Evolutionary conservation across 1,139 yeast genomes (phyloP).

Genomic region (Yamadazyma aaseri): DNA sequence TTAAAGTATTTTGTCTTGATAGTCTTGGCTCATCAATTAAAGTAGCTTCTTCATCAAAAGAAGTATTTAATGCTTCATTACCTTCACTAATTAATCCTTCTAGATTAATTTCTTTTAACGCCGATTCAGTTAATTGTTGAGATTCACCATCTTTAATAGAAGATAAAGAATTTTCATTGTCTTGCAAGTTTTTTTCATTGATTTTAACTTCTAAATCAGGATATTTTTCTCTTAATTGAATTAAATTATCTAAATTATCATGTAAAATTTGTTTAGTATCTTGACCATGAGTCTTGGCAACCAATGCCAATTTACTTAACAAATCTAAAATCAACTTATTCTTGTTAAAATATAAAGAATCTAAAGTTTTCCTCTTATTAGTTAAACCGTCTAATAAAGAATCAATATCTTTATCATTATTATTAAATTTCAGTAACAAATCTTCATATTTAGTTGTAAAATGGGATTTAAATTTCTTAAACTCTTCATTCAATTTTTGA

Average conservation of each 20-base stretch:
- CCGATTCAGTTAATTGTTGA: slow-evolving; percentile 3
- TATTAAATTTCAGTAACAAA: slow-evolving; percentile 27
- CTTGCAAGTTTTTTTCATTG: slow-evolving; percentile 10
- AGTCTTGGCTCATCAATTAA: slow-evolving; percentile 26
- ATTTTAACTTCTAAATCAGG: slow-evolving; percentile 39
- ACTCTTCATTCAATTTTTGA: slow-evolving; percentile 21
- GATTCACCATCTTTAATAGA: not conserved
- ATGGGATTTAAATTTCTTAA: slow-evolving; percentile 39
- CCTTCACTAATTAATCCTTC: slow-evolving; percentile 36
- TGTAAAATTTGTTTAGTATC: slow-evolving; percentile 37
- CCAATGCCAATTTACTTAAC: slow-evolving; percentile 41
- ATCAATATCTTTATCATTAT: slow-evolving; percentile 46
- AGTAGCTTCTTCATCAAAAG: slow-evolving; percentile 40
- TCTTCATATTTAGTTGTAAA: slow-evolving; percentile 29
- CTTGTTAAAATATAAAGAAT: slow-evolving; percentile 45
- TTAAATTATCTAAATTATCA: slow-evolving; percentile 32
- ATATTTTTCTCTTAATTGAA: slow-evolving; percentile 28
- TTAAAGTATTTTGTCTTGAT: slow-evolving; percentile 28
- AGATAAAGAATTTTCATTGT: slow-evolving; percentile 23
- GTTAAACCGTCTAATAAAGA: slow-evolving; percentile 42
- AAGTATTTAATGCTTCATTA: slow-evolving; percentile 30
- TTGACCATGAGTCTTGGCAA: slow-evolving; percentile 50
- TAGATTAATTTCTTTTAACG: slow-evolving; percentile 28
- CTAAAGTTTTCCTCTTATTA: slow-evolving; percentile 43
- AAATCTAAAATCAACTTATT: slow-evolving; percentile 47